Percentiles rank a stretch among this genome's conserved stretches.
Conservation (phyloP, 179 eudicot species). For the Nepenthes alata region DNA sequence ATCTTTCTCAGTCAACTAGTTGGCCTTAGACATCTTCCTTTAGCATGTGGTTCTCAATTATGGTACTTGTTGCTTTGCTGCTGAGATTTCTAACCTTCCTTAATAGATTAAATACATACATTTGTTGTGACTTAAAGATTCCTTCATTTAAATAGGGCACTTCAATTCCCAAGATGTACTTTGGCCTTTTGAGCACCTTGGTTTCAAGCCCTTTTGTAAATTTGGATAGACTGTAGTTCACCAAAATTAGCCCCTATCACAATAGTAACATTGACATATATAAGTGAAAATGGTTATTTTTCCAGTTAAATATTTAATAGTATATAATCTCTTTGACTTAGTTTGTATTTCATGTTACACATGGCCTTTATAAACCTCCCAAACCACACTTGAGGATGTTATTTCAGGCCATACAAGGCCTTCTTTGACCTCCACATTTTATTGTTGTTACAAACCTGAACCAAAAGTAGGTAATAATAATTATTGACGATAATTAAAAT, state of each 20-base stretch:
- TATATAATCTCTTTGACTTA: not conserved
- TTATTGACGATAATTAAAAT: too few relatives aligned
- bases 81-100: not conserved
- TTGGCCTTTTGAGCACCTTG: not conserved
- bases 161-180: not conserved
- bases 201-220: not conserved
- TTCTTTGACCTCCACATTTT: too few relatives aligned
- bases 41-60: not conserved
- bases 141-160: too few relatives aligned
- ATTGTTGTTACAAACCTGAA: too few relatives aligned
- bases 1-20: not conserved
- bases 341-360: not conserved
- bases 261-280: not conserved
- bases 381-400: not conserved
- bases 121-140: not conserved
- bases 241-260: not conserved
- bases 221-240: not conserved
- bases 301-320: not conserved
- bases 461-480: too few relatives aligned
- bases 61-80: not conserved
- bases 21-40: not conserved
- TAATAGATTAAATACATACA: not conserved
- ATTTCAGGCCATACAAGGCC: not conserved
- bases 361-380: conserved; percentile 2
- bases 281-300: not conserved